Evolutionary conservation across 805 yeast species (phyloP), one percentile per base, ranked within the genome.

Genomic region (Candida tallmaniae): DNA sequence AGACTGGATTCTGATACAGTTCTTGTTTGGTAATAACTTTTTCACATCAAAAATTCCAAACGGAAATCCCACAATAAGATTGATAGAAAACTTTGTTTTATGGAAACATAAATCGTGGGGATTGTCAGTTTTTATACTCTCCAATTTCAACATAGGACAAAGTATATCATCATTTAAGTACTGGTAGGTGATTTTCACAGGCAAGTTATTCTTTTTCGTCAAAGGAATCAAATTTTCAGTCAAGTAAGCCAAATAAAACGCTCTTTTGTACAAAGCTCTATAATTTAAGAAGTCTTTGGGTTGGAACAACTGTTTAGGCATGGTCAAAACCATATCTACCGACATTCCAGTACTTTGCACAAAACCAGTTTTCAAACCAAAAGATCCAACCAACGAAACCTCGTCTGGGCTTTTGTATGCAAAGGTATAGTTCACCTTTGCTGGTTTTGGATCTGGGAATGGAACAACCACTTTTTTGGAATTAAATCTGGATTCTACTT

Each of bases 251-350:
- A 88, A 47, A 51, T 88, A 93, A 46, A 85, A 90, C 6, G 96
- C 78, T 46, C 96, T 74, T 59, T 93, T 93, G 62, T 90, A 88
- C 37, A 87, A 64, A 25, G 93, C 90, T 53, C 97, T 72, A 62
- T 84, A 87, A 61, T 93, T 93, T 48, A 90, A 66, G 51, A 80
- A 86, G 57, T 93, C 98, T 61, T 93, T 93, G 33, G 81, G 79
- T 50, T 83, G 88, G 52, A 93, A 83, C 31, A 83, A 54, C 18
- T 63, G 60, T 33, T 64, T 60, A 5, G 97, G 96, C 89, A 93
- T 90, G 4, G 85, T 79, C 26, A 90, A 67, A 21, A 83, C 70
- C 19, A 93, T 73, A 55, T 93, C 98, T 15, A 90, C 74, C 4
- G 85, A 65, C 54, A 77, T 67, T 0, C 84, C 83, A 23, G 59